These are phyloP conservation scores for Gossypium thurberi DNA, from an alignment of 345 rosid species.

Conservation along the genomic window DNA sequence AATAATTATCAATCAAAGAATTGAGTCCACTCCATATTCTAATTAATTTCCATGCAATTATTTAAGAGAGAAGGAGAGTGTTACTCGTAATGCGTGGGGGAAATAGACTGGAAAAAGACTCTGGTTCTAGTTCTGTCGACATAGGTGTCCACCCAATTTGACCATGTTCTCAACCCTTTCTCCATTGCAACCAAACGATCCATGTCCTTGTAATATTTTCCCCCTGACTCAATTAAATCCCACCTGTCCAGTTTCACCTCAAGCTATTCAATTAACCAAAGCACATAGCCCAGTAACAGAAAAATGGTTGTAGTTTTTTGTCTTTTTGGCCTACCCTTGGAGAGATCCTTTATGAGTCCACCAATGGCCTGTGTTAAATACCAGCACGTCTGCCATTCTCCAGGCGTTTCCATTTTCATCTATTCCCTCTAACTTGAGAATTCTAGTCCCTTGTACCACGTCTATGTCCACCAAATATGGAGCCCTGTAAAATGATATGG, in stretches of 20 bases:
- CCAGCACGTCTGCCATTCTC: slow-evolving; percentile 57
- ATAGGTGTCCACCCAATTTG: slow-evolving; percentile 64
- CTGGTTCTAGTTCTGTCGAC: slow-evolving; percentile 44
- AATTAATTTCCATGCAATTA: not conserved
- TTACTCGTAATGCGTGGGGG: slow-evolving; percentile 91
- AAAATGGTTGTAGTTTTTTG: not conserved
- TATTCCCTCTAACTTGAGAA: slow-evolving; percentile 61
- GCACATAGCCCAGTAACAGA: slow-evolving; percentile 11
- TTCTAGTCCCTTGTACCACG: slow-evolving; percentile 56
- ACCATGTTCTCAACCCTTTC: slow-evolving; percentile 79
- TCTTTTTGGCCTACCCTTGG: slow-evolving; percentile 45
- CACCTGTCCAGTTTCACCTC: slow-evolving; percentile 48
- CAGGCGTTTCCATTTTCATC: slow-evolving; percentile 65
- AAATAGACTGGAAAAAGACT: slow-evolving; percentile 75
- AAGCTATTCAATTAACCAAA: not conserved
- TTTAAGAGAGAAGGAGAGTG: slow-evolving; percentile 7
- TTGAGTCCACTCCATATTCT: not conserved
- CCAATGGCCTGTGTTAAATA: slow-evolving; percentile 96
- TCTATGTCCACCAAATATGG: slow-evolving; percentile 88
- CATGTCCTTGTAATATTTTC: slow-evolving; percentile 70
- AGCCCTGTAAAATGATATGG: slow-evolving; percentile 64
- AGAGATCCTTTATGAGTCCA: slow-evolving; percentile 77
- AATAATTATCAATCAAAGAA: not conserved
- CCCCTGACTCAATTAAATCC: slow-evolving; percentile 83
- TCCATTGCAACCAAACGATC: slow-evolving; percentile 72